A percentile compares a stretch with the other conserved stretches of the same genome.
These are phyloP conservation scores for Exophiala lecanii-corni DNA, from an alignment of 2,329 filamentous ascomycete species.

Conservation along the genomic window DNA sequence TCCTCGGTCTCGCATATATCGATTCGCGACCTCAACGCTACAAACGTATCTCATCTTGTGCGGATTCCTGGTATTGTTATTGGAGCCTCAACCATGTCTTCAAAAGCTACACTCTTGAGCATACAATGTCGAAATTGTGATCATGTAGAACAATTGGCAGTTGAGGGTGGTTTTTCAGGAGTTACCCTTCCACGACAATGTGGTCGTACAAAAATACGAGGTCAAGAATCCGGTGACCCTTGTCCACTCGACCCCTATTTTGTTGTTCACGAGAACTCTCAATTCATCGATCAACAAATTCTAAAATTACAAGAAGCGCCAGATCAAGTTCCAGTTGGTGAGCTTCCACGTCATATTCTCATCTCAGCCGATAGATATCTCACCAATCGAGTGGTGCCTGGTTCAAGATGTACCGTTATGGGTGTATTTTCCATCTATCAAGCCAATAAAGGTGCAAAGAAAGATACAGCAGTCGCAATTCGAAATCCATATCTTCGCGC, in stretches of 20 bases:
- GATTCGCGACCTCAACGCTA: conserved; percentile 88
- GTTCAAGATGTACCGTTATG: conserved; percentile 90
- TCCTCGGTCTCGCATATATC: conserved; percentile 86
- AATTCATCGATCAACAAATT: conserved; percentile 96
- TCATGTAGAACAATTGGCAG: conserved; percentile 62
- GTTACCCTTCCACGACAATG: conserved; percentile 80
- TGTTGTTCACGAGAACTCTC: conserved; percentile 87
- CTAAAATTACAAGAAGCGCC: conserved; percentile 97
- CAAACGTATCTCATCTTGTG: conserved; percentile 89
- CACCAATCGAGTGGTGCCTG: conserved; percentile 91
- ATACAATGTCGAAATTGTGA: conserved; percentile 87
- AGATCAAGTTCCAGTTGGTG: conserved; percentile 94
- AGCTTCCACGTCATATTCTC: conserved; percentile 88
- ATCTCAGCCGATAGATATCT: conserved; percentile 95
- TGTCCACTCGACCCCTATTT: conserved; percentile 96
- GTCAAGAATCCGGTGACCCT: conserved; percentile 64
- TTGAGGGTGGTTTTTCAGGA: conserved; percentile 82
- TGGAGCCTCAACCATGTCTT: conserved; percentile 91
- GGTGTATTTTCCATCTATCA: conserved; percentile 98
- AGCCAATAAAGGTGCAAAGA: conserved; percentile 72
- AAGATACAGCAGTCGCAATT: conserved; percentile 82
- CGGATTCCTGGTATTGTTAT: conserved; percentile 97
- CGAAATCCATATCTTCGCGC: conserved; percentile 91
- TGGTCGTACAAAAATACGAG: conserved; percentile 51
- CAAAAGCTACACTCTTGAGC: conserved; percentile 81